These are phyloP conservation scores for Penicillium egyptiacum DNA, from an alignment of 495 filamentous ascomycete species.

Conservation along the genomic window DNA sequence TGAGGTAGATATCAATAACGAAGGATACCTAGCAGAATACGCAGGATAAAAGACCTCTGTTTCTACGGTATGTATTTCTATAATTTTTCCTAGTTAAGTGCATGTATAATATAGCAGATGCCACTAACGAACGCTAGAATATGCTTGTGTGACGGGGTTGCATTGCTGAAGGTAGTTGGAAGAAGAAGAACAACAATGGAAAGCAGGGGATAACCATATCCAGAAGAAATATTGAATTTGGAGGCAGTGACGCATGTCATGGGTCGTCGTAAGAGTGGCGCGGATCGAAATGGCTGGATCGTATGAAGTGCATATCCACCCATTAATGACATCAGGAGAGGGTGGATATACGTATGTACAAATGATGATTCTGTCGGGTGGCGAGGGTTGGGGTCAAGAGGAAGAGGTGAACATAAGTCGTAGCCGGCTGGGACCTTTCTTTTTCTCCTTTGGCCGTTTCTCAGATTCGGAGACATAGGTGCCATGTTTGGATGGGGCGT, in stretches of 20 bases:
- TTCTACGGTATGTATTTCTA: background rate
- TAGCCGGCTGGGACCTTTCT: constrained; percentile 43
- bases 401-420: constrained; percentile 48
- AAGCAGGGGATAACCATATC: background rate
- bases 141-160: background rate
- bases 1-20: background rate
- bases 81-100: background rate
- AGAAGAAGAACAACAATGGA: background rate
- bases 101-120: background rate
- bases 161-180: background rate
- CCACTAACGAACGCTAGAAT: background rate
- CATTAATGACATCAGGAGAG: background rate
- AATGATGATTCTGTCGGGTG: constrained; percentile 2
- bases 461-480: constrained; percentile 34
- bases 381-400: constrained; percentile 5
- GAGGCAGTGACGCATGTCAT: background rate
- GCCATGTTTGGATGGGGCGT: constrained; percentile 23
- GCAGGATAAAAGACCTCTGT: background rate
- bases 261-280: background rate
- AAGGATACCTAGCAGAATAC: background rate
- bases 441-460: constrained; percentile 40
- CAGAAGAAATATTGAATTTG: background rate
- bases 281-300: background rate
- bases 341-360: constrained; percentile 5
- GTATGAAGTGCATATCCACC: background rate